Evolutionary conservation across 2,329 filamentous ascomycete species (phyloP), one percentile per base, ranked within the genome.

Genomic region (Blastomyces emzantsi): DNA sequence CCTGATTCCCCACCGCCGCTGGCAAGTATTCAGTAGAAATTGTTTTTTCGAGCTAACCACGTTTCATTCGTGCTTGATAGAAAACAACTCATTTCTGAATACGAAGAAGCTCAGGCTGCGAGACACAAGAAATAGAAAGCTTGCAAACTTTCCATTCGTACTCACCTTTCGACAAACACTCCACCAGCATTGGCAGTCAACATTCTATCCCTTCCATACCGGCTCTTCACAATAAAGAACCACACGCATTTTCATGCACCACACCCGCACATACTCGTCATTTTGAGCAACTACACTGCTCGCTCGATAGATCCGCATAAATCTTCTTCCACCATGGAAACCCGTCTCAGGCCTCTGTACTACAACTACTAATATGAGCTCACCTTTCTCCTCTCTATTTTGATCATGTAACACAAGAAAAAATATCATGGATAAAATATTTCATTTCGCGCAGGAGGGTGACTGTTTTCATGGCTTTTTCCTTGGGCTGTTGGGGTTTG

Each of bases 51-150:
- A 39, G 43, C 43, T 64, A 63, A 64, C 56, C 43, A 57, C 62
- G 17, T 55, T 43, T 39, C 19, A 17, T 22, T 28, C 28, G 22
- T 47, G 58, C 5, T 28, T 25, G 63, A 55, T 65, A 81, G 79
- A 69, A 89, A 84, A 76, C 87, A 90, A 74, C 76, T 90, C 60
- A 79, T 90, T 52, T 81, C 84, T 30, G 87, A 88, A 76, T 82
- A 88, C 71, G 80, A 87, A 72, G 89, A 89, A 79, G 82, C 82
- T 67, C 81, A 86, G 75, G 83, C 82, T 55, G 87, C 85, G 66
- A 84, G 82, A 75, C 82, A 85, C 72, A 85, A 85, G 78, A 86
- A 85, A 78, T 82, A 75, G n/a, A 75, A 60, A 60, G 2, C 30
- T 52, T 63, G 25, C 22, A 41, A 19, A 19, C 43, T 41, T 25